These are phyloP conservation scores for Linnemannia hyalina DNA, from an alignment of 192 early-diverging fungal species.

Conservation along the genomic window DNA sequence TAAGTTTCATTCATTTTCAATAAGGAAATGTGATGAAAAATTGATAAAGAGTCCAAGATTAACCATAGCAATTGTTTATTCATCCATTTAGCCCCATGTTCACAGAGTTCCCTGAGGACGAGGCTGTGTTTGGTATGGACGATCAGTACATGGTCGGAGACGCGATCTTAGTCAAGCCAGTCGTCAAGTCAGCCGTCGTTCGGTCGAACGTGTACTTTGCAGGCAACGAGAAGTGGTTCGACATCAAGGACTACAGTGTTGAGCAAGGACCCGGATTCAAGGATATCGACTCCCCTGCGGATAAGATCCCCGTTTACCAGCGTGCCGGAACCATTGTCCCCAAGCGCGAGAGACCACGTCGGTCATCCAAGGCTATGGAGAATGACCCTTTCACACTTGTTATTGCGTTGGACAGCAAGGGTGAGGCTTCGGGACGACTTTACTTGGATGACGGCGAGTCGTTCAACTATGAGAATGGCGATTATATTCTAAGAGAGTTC, in stretches of 20 bases:
- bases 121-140: conserved; percentile 83
- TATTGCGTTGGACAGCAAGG: conserved; percentile 79
- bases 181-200: conserved; percentile 69
- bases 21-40: background rate
- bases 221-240: conserved; percentile 71
- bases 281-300: conserved; percentile 73
- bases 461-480: conserved; percentile 76
- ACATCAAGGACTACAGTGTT: conserved; percentile 72
- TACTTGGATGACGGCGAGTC: conserved; percentile 94
- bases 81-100: conserved; percentile 80
- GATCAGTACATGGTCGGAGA: conserved; percentile 93
- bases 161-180: conserved; percentile 80
- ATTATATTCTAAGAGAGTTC: conserved; percentile 74
- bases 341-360: conserved; percentile 85
- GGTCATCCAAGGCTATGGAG: conserved; percentile 82
- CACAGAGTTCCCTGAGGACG: conserved; percentile 87
- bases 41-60: background rate
- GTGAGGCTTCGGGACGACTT: conserved; percentile 79
- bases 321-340: conserved; percentile 94
- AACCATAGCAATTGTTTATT: background rate
- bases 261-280: conserved; percentile 49
- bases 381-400: conserved; percentile 94
- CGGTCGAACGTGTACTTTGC: conserved; percentile 82
- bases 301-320: conserved; percentile 87
- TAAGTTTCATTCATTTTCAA: conserved; percentile 5